A percentile compares a stretch with the other conserved stretches of the same genome.
Evolutionary conservation across 345 rosid genomes (phyloP).

Genomic region (Raphanus raphanistrum): DNA sequence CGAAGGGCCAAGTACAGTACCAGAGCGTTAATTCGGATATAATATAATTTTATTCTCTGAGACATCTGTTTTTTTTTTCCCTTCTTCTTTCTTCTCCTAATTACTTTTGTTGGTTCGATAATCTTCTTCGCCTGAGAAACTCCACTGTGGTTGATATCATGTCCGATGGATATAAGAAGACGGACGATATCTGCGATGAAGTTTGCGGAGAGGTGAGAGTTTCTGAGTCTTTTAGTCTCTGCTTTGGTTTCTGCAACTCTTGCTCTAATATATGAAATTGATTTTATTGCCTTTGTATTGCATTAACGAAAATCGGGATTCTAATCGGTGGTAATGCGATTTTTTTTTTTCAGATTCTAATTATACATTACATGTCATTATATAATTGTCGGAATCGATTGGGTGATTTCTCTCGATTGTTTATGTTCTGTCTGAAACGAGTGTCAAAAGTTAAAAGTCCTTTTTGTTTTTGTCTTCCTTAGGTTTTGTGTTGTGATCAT

Average conservation of each 20-base stretch:
- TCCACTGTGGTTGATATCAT: slow-evolving; percentile 41
- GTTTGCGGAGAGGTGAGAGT: slow-evolving; percentile 76
- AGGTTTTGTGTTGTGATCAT: slow-evolving; percentile 11
- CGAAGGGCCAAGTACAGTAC: slow-evolving; percentile 48
- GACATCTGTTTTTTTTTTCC: slow-evolving; percentile 8
- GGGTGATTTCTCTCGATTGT: neutral
- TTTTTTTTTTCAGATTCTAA: neutral
- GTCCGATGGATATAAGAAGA: slow-evolving; percentile 83
- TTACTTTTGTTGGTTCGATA: neutral
- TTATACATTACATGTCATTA: neutral
- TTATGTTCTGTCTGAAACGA: slow-evolving; percentile 9
- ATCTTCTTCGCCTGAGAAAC: neutral
- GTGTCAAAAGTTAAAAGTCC: neutral
- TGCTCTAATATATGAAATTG: neutral
- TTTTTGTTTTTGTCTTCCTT: neutral
- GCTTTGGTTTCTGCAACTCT: neutral
- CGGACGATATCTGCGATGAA: slow-evolving; percentile 80
- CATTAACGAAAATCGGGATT: slow-evolving; percentile 24
- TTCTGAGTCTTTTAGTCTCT: neutral
- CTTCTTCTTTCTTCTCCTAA: neutral
- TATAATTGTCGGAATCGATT: slow-evolving; percentile 4
- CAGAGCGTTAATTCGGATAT: slow-evolving; percentile 5
- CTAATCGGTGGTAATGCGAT: slow-evolving; percentile 20
- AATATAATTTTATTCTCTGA: neutral
- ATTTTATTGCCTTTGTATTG: neutral